phyloP scores from a whole-genome alignment of 192 early-diverging fungal species.

The Mortierella hygrophila region DNA sequence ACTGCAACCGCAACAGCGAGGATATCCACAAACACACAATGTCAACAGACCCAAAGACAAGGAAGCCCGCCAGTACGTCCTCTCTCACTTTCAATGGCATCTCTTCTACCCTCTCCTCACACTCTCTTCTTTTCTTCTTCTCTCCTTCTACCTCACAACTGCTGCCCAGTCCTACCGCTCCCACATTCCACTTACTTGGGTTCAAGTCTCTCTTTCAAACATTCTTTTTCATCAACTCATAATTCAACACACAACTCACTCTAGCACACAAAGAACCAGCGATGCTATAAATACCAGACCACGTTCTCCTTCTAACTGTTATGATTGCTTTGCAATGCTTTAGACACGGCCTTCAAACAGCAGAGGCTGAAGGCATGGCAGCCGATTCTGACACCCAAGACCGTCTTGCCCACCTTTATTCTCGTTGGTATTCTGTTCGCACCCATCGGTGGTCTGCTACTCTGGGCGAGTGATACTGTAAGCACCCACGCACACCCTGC shows the following conservation, averaged over 20 bases:
- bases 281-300: too few species aligned
- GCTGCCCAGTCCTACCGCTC: background rate
- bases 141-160: too few species aligned
- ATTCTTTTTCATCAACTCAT: background rate
- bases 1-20: background rate
- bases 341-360: constrained; percentile 99
- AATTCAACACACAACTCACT: too few species aligned
- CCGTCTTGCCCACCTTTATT: constrained; percentile 96
- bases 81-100: background rate
- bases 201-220: too few species aligned
- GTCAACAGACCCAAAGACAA: constrained; percentile 65
- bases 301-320: too few species aligned
- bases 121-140: too few species aligned
- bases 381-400: constrained; percentile 98
- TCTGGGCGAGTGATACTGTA: constrained; percentile 89
- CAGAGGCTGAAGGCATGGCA: constrained; percentile 99
- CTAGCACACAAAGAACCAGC: too few species aligned
- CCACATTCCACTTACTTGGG: too few species aligned
- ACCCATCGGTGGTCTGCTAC: constrained; percentile 91
- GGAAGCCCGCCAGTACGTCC: constrained; percentile 70
- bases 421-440: constrained; percentile 95
- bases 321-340: constrained; percentile 2
- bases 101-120: too few species aligned
- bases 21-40: constrained; percentile 20
- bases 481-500: constrained; percentile 12